phyloP scores from a whole-genome alignment of 140 eudicot species.

The Eryngium alpinum region DNA sequence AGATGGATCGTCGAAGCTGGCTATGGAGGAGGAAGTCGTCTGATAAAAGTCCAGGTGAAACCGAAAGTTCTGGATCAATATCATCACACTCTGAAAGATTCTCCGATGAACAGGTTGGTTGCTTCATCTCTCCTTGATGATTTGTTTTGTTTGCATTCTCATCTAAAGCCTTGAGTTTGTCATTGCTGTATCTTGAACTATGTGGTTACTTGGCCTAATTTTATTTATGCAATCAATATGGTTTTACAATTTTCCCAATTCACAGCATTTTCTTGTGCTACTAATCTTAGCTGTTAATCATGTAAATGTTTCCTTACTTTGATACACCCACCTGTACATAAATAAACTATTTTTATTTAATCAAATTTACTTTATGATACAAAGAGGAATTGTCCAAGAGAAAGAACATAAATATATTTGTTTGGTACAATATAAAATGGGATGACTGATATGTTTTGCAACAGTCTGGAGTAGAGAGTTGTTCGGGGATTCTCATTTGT shows the following conservation, averaged over 20 bases:
- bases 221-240: not conserved
- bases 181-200: not conserved
- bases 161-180: conserved; percentile 5
- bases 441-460: not conserved
- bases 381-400: not conserved
- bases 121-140: conserved; percentile 4
- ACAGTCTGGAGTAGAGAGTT: not conserved
- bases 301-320: not conserved
- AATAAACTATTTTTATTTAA: not conserved
- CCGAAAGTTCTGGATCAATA: conserved; percentile 77
- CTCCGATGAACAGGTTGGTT: conserved; percentile 83
- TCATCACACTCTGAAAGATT: conserved; percentile 89
- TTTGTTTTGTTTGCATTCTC: not conserved
- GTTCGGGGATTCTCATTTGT: not conserved
- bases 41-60: conserved; percentile 62
- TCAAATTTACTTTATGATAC: not conserved
- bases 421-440: not conserved
- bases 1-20: conserved; percentile 74
- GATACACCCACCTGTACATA: not conserved
- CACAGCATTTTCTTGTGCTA: not conserved
- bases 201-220: not conserved
- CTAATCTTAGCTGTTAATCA: not conserved
- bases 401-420: not conserved
- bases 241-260: not conserved
- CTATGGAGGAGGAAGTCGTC: conserved; percentile 57